Evolutionary conservation across 2,329 filamentous ascomycete genomes (phyloP).

Genomic region (Oidium heveae): DNA sequence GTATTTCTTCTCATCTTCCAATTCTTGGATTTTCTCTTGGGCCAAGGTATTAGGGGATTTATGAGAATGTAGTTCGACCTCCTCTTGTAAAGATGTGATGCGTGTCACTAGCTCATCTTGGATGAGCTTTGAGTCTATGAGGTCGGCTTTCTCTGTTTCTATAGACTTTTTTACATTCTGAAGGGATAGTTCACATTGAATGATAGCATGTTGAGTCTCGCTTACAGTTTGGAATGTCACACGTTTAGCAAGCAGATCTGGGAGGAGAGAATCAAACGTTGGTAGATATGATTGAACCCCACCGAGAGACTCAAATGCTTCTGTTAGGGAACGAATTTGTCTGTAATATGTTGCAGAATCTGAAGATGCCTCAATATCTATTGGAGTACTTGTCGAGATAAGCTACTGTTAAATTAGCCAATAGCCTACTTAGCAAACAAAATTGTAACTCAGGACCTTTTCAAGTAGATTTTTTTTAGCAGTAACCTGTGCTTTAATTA

Average conservation of each 20-base stretch:
- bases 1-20: conserved; percentile 29
- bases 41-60: conserved; percentile 35
- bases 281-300: conserved; percentile 40
- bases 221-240: conserved; percentile 36
- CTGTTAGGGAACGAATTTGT: conserved; percentile 29
- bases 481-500: no score
- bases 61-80: conserved; percentile 28
- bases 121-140: conserved; percentile 31
- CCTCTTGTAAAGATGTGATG: conserved; percentile 30
- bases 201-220: conserved; percentile 36
- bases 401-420: no score
- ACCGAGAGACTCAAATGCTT: conserved; percentile 39
- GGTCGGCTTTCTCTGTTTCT: conserved; percentile 23
- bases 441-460: no score
- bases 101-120: conserved; percentile 27
- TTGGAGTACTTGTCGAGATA: conserved; percentile 4
- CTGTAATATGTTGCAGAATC: conserved; percentile 16
- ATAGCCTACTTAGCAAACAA: no score
- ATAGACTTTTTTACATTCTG: conserved; percentile 22
- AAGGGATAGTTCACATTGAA: conserved; percentile 18
- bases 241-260: conserved; percentile 45
- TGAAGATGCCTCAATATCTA: conserved; percentile 9
- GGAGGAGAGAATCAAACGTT: conserved; percentile 37
- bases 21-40: conserved; percentile 32
- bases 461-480: no score